Evolutionary conservation across 805 yeast genomes (phyloP), one percentile per base, ranked within the genome.

Genomic region (Starmerella tilneyi): DNA sequence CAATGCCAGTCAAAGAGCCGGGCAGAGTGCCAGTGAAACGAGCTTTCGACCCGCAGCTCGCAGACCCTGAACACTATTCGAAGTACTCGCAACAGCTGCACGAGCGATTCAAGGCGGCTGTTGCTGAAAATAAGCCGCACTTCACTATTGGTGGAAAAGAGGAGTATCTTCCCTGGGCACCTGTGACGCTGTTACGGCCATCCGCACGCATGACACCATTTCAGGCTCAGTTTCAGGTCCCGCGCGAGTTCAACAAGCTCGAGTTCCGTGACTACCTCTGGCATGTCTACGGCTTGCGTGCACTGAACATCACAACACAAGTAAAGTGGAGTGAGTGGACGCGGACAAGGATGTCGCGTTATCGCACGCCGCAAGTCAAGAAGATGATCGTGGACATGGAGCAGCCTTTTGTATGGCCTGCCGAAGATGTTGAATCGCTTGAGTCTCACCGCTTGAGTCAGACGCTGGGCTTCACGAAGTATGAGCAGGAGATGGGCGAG

Each of bases 361-460:
- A 73, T 66, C 75, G 94, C 65, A 69, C 71, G 7, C 78, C 88
- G 1, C 95, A 85, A 66, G 74, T 76, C 53, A 92, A 92, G 70
- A 88, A 86, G 65, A 92, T 92, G 97, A 89, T 96, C 19, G 81
- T 92, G 43, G 97, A 88, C 56, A 82, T 92, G 89, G 79, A 78
- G 47, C 85, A 89, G 54, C 98, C 99, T 20, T 92, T 92, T 61
- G 73, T 92, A 38, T 92, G 96, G 96, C 99, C 99, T 4, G 73
- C 70, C 49, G 73, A 75, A 20, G 62, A 57, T 32, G 64, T 70
- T 38, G 68, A 69, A 52, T 64, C 64, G 52, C 53, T 45, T 45
- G 55, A 57, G 44, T 54, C 53, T 19, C 49, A 50, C 47, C 44
- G 53, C 9, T 43, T 51, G 29, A 31, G 45, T 33, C 39, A 44